Evolutionary conservation across 2,329 filamentous ascomycete species (phyloP).

Genomic region (Ophiobolus disseminans): DNA sequence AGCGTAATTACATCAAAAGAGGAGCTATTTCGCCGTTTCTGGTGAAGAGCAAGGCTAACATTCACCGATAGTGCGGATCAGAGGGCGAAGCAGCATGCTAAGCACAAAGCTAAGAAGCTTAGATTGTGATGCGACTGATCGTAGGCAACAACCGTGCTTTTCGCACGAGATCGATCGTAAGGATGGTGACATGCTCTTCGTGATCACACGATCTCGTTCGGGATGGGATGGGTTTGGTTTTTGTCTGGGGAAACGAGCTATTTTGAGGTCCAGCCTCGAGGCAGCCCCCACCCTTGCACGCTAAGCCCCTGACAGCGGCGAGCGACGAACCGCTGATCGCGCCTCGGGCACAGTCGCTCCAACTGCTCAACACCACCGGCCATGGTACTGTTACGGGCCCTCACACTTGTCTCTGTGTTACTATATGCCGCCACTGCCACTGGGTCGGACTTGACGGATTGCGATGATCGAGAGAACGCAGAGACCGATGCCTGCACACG

Average conservation of each 20-base stretch:
- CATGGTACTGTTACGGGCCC: constrained; percentile 12
- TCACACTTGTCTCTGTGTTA: constrained; percentile 17
- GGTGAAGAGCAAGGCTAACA: too few species aligned
- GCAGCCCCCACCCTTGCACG: not conserved
- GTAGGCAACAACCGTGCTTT: too few species aligned
- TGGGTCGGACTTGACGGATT: constrained; percentile 22
- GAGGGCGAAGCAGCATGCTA: too few species aligned
- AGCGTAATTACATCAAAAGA: too few species aligned
- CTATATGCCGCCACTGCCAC: constrained; percentile 8
- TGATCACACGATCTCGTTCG: not conserved
- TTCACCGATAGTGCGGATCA: too few species aligned
- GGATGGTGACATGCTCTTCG: too few species aligned
- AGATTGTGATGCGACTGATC: too few species aligned
- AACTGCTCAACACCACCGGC: constrained; percentile 13
- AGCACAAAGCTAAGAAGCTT: too few species aligned
- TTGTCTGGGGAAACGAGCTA: not conserved
- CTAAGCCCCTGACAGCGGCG: constrained; percentile 24
- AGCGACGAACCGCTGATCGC: constrained; percentile 14
- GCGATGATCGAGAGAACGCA: constrained; percentile 12
- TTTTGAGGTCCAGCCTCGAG: not conserved
- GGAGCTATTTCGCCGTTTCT: too few species aligned
- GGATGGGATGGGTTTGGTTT: not conserved
- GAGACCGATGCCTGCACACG: constrained; percentile 25
- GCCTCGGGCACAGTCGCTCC: constrained; percentile 9
- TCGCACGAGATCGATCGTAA: too few species aligned